Percentiles rank a stretch among this genome's conserved stretches.
These are phyloP conservation scores for Globisporangium apiculatum DNA, from an alignment of 352 stramenopile genomes.

Conservation along the genomic window DNA sequence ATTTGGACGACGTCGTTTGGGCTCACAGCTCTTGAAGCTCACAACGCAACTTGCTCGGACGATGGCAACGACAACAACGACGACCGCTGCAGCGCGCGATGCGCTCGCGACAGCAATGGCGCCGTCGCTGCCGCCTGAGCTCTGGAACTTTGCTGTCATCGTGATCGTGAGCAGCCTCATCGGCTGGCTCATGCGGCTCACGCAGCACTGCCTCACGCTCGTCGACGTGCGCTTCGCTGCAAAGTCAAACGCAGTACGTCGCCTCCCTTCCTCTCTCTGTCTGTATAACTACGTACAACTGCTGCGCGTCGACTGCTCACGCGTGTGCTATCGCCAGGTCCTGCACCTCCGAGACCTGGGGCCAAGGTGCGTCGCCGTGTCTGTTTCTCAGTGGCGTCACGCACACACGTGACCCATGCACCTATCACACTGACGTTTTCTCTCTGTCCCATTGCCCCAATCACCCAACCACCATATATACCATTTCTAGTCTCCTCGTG, in stretches of 20 bases:
- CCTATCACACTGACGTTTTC: background rate
- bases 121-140: constrained; percentile 29
- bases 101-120: constrained; percentile 1
- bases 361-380: constrained; percentile 12
- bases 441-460: background rate
- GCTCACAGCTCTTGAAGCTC: no score
- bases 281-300: background rate
- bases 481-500: constrained; percentile 26
- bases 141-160: constrained; percentile 56
- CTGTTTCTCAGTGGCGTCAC: background rate
- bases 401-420: background rate
- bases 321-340: constrained; percentile 8
- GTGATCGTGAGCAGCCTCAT: constrained; percentile 33
- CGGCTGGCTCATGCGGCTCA: constrained; percentile 35
- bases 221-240: constrained; percentile 35
- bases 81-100: background rate
- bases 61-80: background rate
- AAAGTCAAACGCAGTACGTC: constrained; percentile 33
- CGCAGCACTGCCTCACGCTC: constrained; percentile 26
- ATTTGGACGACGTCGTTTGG: no score
- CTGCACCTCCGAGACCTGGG: constrained; percentile 24
- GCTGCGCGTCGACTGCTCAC: background rate
- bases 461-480: no score
- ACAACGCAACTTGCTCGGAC: background rate
- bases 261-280: background rate